Evolutionary conservation across 805 yeast genomes (phyloP).

Genomic region (Metschnikowia drakensbergensis): DNA sequence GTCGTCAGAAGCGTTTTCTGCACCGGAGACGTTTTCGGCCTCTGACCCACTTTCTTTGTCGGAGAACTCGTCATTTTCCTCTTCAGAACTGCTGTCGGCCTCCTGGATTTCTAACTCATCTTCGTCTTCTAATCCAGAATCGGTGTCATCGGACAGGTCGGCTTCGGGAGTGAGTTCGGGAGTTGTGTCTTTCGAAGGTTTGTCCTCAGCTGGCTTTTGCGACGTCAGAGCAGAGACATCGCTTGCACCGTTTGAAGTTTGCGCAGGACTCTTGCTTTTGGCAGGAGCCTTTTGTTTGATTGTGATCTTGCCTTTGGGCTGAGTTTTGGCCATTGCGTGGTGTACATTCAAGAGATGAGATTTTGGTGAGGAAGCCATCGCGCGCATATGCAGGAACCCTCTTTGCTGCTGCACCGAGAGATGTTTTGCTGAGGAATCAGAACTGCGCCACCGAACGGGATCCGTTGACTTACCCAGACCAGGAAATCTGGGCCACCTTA

Average conservation of each 20-base stretch:
- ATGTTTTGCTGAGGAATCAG: too few relatives aligned
- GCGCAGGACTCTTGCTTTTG: neutral
- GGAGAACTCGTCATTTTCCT: slow-evolving; percentile 6
- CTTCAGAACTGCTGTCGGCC: slow-evolving; percentile 10
- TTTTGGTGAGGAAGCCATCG: slow-evolving; percentile 1
- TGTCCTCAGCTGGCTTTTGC: neutral
- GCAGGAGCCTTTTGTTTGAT: neutral
- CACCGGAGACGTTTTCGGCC: slow-evolving; percentile 12
- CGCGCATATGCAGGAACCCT: slow-evolving; percentile 1
- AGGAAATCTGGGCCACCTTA: too few relatives aligned
- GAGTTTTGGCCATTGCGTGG: neutral
- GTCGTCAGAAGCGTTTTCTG: slow-evolving; percentile 18
- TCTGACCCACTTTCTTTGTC: neutral
- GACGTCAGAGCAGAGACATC: too few relatives aligned
- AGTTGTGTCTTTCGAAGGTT: neutral
- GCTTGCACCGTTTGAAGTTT: too few relatives aligned
- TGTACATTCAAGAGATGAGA: neutral
- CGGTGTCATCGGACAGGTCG: slow-evolving; percentile 9
- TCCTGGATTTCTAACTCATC: slow-evolving; percentile 26
- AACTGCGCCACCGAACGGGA: too few relatives aligned
- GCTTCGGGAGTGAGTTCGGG: neutral
- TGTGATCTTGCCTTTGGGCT: neutral
- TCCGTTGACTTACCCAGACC: too few relatives aligned
- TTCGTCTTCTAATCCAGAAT: slow-evolving; percentile 23
- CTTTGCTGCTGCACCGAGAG: too few relatives aligned